Base-by-base conservation (phyloP, 805 yeast species). In the Candida stauntonica region DNA sequence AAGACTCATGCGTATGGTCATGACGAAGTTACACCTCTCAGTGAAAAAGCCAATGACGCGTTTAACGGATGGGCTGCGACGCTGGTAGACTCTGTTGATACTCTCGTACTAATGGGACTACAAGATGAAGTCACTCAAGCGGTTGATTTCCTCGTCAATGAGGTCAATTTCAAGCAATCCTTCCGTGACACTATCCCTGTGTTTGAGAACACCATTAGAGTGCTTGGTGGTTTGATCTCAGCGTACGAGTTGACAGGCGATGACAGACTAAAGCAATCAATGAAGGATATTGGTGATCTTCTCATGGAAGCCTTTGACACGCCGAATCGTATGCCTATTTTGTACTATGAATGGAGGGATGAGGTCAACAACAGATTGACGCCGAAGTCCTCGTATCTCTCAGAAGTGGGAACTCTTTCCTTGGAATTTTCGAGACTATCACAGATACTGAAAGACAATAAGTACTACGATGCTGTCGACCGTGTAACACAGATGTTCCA, bases 221-320 rank as follows among this genome's bases (percentile, higher is more conserved):
- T 67, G 29, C 58, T 77, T 11, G 81, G 80, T 5, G 80, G 81
- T 0, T 53, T 77, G 7, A 38, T 77, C 8, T 59, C 76, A 2
- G 77, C 74, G 0, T 75, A 71, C 45, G 80, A 77, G 31, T 50
- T 77, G 24, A 66, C 77, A 0, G 36, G 51, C 1, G 62, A 62
- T 2, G 41, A 54, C 26, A 41, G 65, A 1, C 56, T 67, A 13
- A 51, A 72, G 7, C 46, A 46, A 1, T 63, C 67, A 43, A 75
- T 79, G 1, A 57, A 57, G 18, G 68, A 70, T 19, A 50, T 76
- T 13, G 81, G 70, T 1, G 70, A 72, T 34, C 60, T 75, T 37
- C 53, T 75, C 24, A 48, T 77, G 48, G 72, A 74, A 17, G 70
- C 80, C 0, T 77, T 75, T 48, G 82, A 77, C 45, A 75, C 82